These are phyloP conservation scores for Coleophoma eucalyptorum DNA, from an alignment of 2,329 filamentous ascomycete genomes.

Conservation along the genomic window DNA sequence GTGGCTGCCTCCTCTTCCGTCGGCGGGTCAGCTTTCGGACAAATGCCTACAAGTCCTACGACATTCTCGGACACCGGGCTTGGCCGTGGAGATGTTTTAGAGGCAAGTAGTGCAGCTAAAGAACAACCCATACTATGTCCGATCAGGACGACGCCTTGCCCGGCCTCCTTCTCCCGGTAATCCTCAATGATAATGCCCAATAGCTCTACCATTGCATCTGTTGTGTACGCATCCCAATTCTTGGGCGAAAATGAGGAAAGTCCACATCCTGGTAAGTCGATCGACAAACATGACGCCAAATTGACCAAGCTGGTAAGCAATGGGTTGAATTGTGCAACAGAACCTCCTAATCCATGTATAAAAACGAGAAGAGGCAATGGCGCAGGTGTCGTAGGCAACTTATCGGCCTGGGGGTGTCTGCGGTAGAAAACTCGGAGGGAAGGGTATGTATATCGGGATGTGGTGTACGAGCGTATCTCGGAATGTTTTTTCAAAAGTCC, in stretches of 20 bases:
- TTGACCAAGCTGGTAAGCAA: slow-evolving; percentile 79
- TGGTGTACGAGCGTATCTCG: slow-evolving; percentile 67
- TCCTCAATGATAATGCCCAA: slow-evolving; percentile 71
- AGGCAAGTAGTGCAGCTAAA: slow-evolving; percentile 67
- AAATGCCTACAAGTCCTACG: slow-evolving; percentile 76
- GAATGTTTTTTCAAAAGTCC: slow-evolving; percentile 77
- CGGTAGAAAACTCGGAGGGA: slow-evolving; percentile 80
- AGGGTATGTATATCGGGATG: slow-evolving; percentile 64
- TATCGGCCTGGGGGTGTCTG: slow-evolving; percentile 75
- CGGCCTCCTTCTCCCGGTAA: slow-evolving; percentile 59
- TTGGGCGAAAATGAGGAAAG: slow-evolving; percentile 69
- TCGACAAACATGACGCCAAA: slow-evolving; percentile 76
- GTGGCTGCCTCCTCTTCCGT: slow-evolving; percentile 45
- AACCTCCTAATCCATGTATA: slow-evolving; percentile 90
- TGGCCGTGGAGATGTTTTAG: slow-evolving; percentile 43
- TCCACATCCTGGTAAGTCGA: slow-evolving; percentile 90
- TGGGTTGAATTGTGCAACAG: slow-evolving; percentile 80
- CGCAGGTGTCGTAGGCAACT: slow-evolving; percentile 69
- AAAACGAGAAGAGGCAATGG: slow-evolving; percentile 85
- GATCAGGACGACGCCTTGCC: slow-evolving; percentile 74
- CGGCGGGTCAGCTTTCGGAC: slow-evolving; percentile 66
- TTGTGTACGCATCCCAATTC: slow-evolving; percentile 74
- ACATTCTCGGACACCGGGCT: slow-evolving; percentile 58
- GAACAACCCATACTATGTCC: slow-evolving; percentile 90
- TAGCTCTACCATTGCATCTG: slow-evolving; percentile 71